Evolutionary conservation across 129 eudicot genomes (phyloP).

Genomic region (Heracleum sosnowskyi): DNA sequence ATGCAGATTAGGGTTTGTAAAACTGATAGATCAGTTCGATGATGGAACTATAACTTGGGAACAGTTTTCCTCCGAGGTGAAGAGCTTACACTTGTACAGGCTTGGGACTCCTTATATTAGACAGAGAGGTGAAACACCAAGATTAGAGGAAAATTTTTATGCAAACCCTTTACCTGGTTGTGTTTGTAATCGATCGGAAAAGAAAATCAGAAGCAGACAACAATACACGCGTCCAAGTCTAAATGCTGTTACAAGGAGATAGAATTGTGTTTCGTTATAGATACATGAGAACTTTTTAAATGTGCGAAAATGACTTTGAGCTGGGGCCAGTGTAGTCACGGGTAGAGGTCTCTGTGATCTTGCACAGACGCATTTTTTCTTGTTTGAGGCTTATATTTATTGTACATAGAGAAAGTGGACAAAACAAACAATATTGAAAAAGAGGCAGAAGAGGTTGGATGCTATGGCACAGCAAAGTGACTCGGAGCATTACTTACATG

Average conservation of each 20-base stretch:
- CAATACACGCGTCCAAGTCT: constrained; percentile 19
- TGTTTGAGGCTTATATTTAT: neutral
- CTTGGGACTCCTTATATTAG: constrained; percentile 63
- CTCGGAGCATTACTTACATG: neutral
- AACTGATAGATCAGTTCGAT: constrained; percentile 60
- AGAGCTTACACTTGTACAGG: constrained; percentile 48
- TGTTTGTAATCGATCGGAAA: constrained; percentile 38
- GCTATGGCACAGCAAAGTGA: neutral
- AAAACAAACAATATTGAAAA: neutral
- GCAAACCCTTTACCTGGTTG: constrained; percentile 94
- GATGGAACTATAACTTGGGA: constrained; percentile 62
- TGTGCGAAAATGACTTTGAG: neutral
- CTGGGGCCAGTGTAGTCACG: neutral
- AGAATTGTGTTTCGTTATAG: neutral
- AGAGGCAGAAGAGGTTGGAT: neutral
- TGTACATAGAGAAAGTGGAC: neutral
- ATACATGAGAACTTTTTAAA: neutral
- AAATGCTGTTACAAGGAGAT: constrained; percentile 24
- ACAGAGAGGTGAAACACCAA: constrained; percentile 47
- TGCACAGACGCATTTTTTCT: neutral
- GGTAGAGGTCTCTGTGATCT: neutral
- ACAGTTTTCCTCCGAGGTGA: constrained; percentile 46
- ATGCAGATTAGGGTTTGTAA: constrained; percentile 55
- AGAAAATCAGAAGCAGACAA: constrained; percentile 14
- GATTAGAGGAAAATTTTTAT: constrained; percentile 72